Percentiles rank a stretch among this genome's conserved stretches.
phyloP scores from a whole-genome alignment of 2,329 filamentous ascomycete genomes.

The Pseudogymnoascus sp. region DNA sequence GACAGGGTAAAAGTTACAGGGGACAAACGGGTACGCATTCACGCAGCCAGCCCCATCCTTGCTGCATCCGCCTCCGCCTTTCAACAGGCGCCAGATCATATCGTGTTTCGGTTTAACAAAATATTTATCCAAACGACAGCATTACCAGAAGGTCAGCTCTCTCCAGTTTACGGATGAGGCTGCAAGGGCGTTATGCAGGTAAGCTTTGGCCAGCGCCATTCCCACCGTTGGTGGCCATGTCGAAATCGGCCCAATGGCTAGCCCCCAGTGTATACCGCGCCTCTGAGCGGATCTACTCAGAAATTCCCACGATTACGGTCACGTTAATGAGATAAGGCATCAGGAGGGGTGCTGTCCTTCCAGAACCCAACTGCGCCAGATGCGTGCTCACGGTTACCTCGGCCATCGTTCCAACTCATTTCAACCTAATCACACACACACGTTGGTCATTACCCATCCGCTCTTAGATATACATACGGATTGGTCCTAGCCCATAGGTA shows the following conservation, averaged over 20 bases:
- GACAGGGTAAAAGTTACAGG: background rate
- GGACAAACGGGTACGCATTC: background rate
- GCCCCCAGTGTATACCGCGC: background rate
- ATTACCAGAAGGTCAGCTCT: background rate
- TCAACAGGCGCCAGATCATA: constrained; percentile 9
- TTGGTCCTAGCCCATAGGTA: background rate
- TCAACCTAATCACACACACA: constrained; percentile 7
- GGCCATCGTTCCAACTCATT: background rate
- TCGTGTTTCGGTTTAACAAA: constrained; percentile 4
- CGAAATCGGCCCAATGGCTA: background rate
- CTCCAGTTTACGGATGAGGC: background rate
- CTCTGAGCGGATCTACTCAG: constrained; percentile 1
- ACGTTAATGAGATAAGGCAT: constrained; percentile 1
- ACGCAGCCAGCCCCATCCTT: background rate
- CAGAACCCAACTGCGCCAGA: constrained; percentile 5
- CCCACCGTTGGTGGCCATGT: background rate
- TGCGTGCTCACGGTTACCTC: constrained; percentile 1
- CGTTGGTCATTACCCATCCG: background rate
- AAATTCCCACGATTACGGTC: background rate
- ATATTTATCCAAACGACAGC: constrained; percentile 2
- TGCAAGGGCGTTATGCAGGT: constrained; percentile 4
- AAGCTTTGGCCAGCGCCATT: background rate
- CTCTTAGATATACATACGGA: background rate
- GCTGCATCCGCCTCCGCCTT: constrained; percentile 8
- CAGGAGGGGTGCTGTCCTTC: constrained; percentile 1